These are phyloP conservation scores for Asterionellopsis glacialis DNA, from an alignment of 108 stramenopile species.

Conservation along the genomic window DNA sequence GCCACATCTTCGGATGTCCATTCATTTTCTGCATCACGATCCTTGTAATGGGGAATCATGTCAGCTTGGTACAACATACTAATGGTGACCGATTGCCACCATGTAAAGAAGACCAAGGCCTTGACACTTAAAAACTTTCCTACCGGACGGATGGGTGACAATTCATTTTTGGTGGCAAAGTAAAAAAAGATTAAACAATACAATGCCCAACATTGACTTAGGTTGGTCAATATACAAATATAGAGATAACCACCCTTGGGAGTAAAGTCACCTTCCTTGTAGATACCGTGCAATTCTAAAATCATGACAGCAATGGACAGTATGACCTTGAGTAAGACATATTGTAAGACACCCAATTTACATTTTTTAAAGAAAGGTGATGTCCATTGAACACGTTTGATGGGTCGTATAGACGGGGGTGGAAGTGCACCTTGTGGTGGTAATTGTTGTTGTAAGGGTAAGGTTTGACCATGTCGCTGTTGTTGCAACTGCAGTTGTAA, in stretches of 20 bases:
- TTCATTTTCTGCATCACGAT: slow-evolving; percentile 25
- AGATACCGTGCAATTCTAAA: slow-evolving; percentile 58
- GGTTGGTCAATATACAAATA: slow-evolving; percentile 84
- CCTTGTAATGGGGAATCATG: slow-evolving; percentile 70
- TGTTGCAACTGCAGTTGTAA: not conserved
- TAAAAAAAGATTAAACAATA: slow-evolving; percentile 96
- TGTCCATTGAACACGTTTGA: slow-evolving; percentile 78
- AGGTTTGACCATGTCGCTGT: not conserved
- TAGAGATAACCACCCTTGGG: slow-evolving; percentile 78
- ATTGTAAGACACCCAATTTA: slow-evolving; percentile 90
- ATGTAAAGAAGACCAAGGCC: slow-evolving; percentile 94
- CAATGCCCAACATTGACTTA: slow-evolving; percentile 93
- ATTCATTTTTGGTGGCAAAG: slow-evolving; percentile 86
- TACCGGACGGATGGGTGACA: slow-evolving; percentile 85
- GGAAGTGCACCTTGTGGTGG: not conserved
- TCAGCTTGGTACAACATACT: slow-evolving; percentile 77
- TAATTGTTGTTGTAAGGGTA: not conserved
- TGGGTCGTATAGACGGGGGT: slow-evolving; percentile 12
- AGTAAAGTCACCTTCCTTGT: slow-evolving; percentile 90
- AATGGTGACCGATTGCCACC: slow-evolving; percentile 91
- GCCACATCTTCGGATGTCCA: slow-evolving; percentile 90
- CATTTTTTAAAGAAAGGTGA: slow-evolving; percentile 83
- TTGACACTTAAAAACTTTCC: slow-evolving; percentile 95
- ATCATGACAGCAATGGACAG: slow-evolving; percentile 52
- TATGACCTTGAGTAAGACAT: slow-evolving; percentile 85